Evolutionary conservation across 2,329 filamentous ascomycete genomes (phyloP), one percentile per base, ranked within the genome.

Genomic region (Aspergillus pseudoviridinutans): DNA sequence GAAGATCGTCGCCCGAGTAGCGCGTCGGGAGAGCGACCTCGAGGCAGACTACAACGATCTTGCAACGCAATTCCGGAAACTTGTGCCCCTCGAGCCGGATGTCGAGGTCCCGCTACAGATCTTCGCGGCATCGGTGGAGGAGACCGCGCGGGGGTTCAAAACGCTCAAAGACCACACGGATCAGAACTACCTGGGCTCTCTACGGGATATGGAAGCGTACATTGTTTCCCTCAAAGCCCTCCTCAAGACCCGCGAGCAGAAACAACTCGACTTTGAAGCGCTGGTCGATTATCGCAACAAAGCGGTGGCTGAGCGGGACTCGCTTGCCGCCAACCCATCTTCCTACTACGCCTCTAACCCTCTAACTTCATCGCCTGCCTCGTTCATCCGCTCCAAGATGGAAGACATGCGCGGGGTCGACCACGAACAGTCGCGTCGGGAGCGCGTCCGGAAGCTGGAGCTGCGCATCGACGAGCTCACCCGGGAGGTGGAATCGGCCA

Each of bases 381-480:
- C 90, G 3, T 97, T 97, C 78, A 84, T 99, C 64, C 89, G 92
- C 49, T 88, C 89, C 72, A 97, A 97, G 76, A 89, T 99, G 68
- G 94, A 99, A 75, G 94, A 99, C 71, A 92, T 97, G 61, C 87
- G 94, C 20, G 94, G 94, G 14, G 92, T 99, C 3, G 94, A 99
- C 74, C 94, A 97, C 76, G 94, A 97, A 73, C 91, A 95, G 68
- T 87, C 89, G 14, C 87, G 92, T 1, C 86, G 92, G 14, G 93
- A 97, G 72, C 85, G 93, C 29, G 84, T 93, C 53, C 87, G 94
- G 58, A 96, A 94, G 75, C 82, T 97, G 3, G 94, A 99, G 75
- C 82, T 97, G 51, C 87, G 91, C 63, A 96, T 99, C 65, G 91
- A 96, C 67, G 90, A 96, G 69, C 82, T 99, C 44, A 96, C 91